A percentile compares a stretch with the other conserved stretches of the same genome.
Evolutionary conservation across 1,139 yeast genomes (phyloP).

Genomic region (Pichia norvegensis): DNA sequence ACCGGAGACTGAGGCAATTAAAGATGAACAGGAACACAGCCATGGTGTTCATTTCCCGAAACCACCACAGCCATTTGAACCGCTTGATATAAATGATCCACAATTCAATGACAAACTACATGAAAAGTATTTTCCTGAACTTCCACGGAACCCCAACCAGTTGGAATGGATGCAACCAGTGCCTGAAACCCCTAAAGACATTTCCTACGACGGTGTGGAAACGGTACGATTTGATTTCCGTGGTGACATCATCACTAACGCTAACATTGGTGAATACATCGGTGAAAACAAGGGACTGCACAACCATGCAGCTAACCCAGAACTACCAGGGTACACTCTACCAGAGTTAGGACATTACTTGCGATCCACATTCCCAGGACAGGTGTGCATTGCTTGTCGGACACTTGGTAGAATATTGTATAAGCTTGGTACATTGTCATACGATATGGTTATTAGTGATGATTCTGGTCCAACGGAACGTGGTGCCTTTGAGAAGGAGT

Average conservation of each 20-base stretch:
- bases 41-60: slow-evolving; percentile 56
- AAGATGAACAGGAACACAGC: background rate
- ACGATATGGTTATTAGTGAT: slow-evolving; percentile 31
- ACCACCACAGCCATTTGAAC: slow-evolving; percentile 30
- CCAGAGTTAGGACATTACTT: slow-evolving; percentile 73
- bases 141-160: slow-evolving; percentile 75
- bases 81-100: slow-evolving; percentile 62
- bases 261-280: slow-evolving; percentile 31
- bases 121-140: slow-evolving; percentile 79
- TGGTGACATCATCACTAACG: slow-evolving; percentile 60
- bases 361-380: slow-evolving; percentile 75
- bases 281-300: slow-evolving; percentile 62
- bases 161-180: slow-evolving; percentile 75
- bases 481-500: slow-evolving; percentile 47
- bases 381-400: slow-evolving; percentile 77
- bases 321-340: slow-evolving; percentile 86
- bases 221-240: slow-evolving; percentile 82
- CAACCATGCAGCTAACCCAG: slow-evolving; percentile 86
- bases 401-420: slow-evolving; percentile 82
- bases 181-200: slow-evolving; percentile 36
- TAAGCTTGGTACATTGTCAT: slow-evolving; percentile 62
- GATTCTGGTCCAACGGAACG: slow-evolving; percentile 30
- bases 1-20: background rate
- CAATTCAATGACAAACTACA: slow-evolving; percentile 72
- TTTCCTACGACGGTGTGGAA: slow-evolving; percentile 51